Evolutionary conservation across 2,329 filamentous ascomycete species (phyloP), one percentile per base, ranked within the genome.

Genomic region (Bimuria novae-zelandiae): DNA sequence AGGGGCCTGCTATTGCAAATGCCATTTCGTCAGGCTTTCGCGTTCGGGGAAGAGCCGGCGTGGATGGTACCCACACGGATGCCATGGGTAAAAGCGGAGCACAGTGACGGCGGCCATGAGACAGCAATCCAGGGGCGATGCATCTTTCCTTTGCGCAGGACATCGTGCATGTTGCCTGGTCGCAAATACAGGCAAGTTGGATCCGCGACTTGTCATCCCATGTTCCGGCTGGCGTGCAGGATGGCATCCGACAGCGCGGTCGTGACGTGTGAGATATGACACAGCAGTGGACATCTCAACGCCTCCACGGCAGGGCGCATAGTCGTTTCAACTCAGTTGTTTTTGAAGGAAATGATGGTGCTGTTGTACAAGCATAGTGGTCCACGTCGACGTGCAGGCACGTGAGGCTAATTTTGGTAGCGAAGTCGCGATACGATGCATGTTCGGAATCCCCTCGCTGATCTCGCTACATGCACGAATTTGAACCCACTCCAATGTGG

Each of bases 1-100:
- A 16, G 19, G 30, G 43, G 30, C 43, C 27, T 36, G 30, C 43
- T 44, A 44, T 46, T 46, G 43, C 43, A 46, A 46, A 46, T 46
- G 30, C 43, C 6, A 45, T 35, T 30, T 23, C 21, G 43, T 46
- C 30, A 46, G 30, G 29, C 19, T 16, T 25, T 35, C 21, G 22
- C 25, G n/a, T 25, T 35, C 21, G 22, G 14, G n/a, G 27, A 30
- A n/a, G 40, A 5, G 40, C 25, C 40, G 23, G 40, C 23, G 25
- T 19, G 23, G 8, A 19, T 23, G 8, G 29, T 23, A 36, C 19
- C 43, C 42, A 45, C 42, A 46, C 30, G 30, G 43, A 35, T 16
- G 30, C 30, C 12, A 46, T 36, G 43, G 42, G 19, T 46, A 46
- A 36, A 36, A 46, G 41, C 30, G 43, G 43, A 46, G 19, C 43